Conservation (phyloP, 352 stramenopile species). For the Phytophthora quininea region DNA sequence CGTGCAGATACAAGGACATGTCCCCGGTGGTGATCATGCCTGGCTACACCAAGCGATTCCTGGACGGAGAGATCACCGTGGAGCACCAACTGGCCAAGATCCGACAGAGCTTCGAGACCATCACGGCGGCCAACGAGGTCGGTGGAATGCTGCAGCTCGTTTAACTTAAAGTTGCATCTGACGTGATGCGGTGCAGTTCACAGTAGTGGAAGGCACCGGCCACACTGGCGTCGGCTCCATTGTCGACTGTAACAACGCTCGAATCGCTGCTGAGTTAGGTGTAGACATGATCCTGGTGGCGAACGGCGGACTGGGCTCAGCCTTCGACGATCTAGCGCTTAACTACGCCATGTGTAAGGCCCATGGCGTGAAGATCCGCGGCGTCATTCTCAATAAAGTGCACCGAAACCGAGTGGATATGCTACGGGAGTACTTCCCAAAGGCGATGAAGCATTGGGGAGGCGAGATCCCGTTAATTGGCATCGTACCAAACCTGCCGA, state of each 20-base stretch:
- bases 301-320: conserved; percentile 95
- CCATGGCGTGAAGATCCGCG: conserved; percentile 93
- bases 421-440: conserved; percentile 88
- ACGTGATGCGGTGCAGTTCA: conserved; percentile 49
- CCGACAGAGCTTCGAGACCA: conserved; percentile 68
- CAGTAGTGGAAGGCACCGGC: conserved; percentile 83
- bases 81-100: conserved; percentile 77
- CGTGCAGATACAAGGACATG: conserved; percentile 95
- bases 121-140: conserved; percentile 69
- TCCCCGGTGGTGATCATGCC: conserved; percentile 95
- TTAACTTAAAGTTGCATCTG: neutral
- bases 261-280: conserved; percentile 91
- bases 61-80: conserved; percentile 92
- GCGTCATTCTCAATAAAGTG: conserved; percentile 98
- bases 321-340: conserved; percentile 94
- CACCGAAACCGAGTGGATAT: conserved; percentile 80
- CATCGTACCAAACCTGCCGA: conserved; percentile 81
- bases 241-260: conserved; percentile 96
- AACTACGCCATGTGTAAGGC: conserved; percentile 94
- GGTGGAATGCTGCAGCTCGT: neutral
- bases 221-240: conserved; percentile 97
- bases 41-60: conserved; percentile 96
- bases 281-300: conserved; percentile 95
- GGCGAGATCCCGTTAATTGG: conserved; percentile 76
- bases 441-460: conserved; percentile 78